These are phyloP conservation scores for Fusarium ambrosium DNA, from an alignment of 2,329 filamentous ascomycete genomes.

Conservation along the genomic window DNA sequence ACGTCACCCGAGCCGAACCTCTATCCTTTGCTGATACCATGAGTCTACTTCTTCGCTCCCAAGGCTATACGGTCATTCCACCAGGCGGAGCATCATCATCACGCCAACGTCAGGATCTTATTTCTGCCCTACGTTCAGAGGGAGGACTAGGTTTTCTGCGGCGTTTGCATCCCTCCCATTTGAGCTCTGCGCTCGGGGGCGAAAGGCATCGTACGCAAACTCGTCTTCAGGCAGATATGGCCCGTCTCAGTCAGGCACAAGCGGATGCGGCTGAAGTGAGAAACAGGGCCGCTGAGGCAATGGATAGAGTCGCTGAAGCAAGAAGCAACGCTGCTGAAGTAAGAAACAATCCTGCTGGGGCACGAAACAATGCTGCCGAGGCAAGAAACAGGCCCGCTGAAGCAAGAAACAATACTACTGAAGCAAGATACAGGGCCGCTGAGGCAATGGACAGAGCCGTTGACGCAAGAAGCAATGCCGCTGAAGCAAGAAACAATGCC, in stretches of 20 bases:
- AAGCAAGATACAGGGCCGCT: too few relatives aligned
- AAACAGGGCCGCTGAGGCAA: too few relatives aligned
- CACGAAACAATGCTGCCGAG: too few relatives aligned
- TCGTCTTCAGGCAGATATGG: neutral
- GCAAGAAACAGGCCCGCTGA: too few relatives aligned
- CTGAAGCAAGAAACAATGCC: too few relatives aligned
- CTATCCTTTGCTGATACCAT: neutral
- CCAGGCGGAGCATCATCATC: neutral
- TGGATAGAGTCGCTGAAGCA: too few relatives aligned
- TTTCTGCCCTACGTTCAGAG: neutral
- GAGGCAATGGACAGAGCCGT: too few relatives aligned
- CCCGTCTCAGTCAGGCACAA: neutral
- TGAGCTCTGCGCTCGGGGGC: neutral
- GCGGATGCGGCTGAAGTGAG: neutral
- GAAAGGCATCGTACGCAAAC: neutral
- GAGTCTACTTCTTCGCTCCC: neutral
- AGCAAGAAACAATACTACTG: too few relatives aligned
- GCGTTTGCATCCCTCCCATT: neutral
- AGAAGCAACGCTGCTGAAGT: too few relatives aligned
- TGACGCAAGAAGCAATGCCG: too few relatives aligned
- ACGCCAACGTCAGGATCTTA: neutral
- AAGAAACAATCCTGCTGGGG: too few relatives aligned
- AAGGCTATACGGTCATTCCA: neutral
- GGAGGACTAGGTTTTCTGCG: neutral
- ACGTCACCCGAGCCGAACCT: neutral